phyloP scores from a whole-genome alignment of 495 filamentous ascomycete species.

The Lophium mytilinum region DNA sequence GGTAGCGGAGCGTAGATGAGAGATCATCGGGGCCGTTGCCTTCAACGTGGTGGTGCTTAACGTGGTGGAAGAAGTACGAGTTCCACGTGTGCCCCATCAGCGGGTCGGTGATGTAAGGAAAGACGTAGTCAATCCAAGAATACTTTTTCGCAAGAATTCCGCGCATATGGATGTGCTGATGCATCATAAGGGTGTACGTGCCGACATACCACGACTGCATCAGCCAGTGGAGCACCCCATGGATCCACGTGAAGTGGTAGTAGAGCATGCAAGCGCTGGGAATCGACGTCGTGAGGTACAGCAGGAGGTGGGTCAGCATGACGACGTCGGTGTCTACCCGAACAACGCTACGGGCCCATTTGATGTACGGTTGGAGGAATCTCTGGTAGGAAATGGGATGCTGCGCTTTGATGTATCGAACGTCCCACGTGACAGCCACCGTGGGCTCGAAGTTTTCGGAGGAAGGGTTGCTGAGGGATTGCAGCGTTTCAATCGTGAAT shows the following conservation, averaged over 20 bases:
- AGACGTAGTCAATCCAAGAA: slow-evolving; percentile 47
- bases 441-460: slow-evolving; percentile 45
- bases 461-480: slow-evolving; percentile 43
- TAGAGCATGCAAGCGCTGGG: slow-evolving; percentile 59
- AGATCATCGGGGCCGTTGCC: slow-evolving; percentile 71
- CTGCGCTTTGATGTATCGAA: slow-evolving; percentile 29
- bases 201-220: slow-evolving; percentile 59
- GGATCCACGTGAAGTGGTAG: slow-evolving; percentile 54
- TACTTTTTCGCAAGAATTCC: slow-evolving; percentile 53
- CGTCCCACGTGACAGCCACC: slow-evolving; percentile 46
- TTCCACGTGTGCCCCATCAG: slow-evolving; percentile 79
- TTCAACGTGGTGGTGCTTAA: slow-evolving; percentile 79
- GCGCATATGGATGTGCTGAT: slow-evolving; percentile 72
- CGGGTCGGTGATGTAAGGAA: slow-evolving; percentile 67
- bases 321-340: slow-evolving; percentile 61
- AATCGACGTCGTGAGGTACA: slow-evolving; percentile 60
- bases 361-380: slow-evolving; percentile 49
- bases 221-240: slow-evolving; percentile 54
- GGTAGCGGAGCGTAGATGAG: slow-evolving; percentile 65
- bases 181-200: slow-evolving; percentile 70
- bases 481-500: not conserved
- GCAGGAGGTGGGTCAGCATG: slow-evolving; percentile 65
- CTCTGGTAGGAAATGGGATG: slow-evolving; percentile 37
- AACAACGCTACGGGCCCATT: slow-evolving; percentile 46
- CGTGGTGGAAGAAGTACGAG: slow-evolving; percentile 75